A percentile compares a stretch with the other conserved stretches of the same genome.
Evolutionary conservation across 768 basidiomycete species (phyloP).

Genomic region (Lentinula detonsa): DNA sequence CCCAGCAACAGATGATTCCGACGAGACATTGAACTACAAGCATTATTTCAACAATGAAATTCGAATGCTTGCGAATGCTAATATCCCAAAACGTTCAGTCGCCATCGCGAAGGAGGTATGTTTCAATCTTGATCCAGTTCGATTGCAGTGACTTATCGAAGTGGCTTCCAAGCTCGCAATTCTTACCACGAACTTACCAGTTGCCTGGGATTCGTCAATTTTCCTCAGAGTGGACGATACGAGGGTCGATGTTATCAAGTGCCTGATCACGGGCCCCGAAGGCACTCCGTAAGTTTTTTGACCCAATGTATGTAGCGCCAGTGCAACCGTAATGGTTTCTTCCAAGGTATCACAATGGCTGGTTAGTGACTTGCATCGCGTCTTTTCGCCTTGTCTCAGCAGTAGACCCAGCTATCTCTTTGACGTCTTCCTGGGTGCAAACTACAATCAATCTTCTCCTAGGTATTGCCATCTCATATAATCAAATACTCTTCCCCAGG

Average conservation of each 20-base stretch:
- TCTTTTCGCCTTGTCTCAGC: not conserved
- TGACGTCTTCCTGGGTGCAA: constrained; percentile 88
- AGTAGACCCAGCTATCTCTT: constrained; percentile 54
- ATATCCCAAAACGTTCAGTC: constrained; percentile 86
- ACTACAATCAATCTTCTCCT: constrained; percentile 85
- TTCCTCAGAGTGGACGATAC: constrained; percentile 90
- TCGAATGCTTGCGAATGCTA: constrained; percentile 75
- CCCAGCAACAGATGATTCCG: constrained; percentile 33
- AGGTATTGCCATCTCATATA: constrained; percentile 13
- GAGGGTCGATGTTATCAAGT: constrained; percentile 88
- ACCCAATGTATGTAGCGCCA: not conserved
- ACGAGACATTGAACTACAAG: constrained; percentile 68
- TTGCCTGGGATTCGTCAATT: constrained; percentile 91
- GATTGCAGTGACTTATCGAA: not conserved
- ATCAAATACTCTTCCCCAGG: not conserved
- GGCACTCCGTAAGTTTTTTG: constrained; percentile 72
- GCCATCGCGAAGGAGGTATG: constrained; percentile 92
- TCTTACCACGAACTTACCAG: constrained; percentile 89
- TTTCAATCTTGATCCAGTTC: not conserved
- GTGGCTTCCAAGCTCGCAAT: constrained; percentile 68
- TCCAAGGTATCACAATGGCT: constrained; percentile 82
- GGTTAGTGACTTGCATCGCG: constrained; percentile 38
- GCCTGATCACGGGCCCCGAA: constrained; percentile 88
- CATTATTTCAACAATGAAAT: constrained; percentile 81
- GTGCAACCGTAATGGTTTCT: constrained; percentile 6